Base-by-base conservation (phyloP, 2,329 filamentous ascomycete genomes). In the Aspergillus oerlinghausenensis region DNA sequence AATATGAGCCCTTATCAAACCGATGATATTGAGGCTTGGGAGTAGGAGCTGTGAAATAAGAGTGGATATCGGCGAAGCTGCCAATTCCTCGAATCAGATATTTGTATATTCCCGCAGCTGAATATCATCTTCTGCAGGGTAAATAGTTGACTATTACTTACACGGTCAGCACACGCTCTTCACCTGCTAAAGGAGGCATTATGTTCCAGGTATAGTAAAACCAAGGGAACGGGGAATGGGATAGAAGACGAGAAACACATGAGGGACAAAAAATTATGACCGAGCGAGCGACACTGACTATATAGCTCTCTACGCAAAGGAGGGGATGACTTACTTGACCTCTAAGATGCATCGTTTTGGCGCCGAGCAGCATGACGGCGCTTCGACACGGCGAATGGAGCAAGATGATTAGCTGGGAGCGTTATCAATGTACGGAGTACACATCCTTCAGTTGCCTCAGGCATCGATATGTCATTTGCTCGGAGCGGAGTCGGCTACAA, bases 31-130 rank as follows among this genome's bases (percentile, higher is more conserved):
- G 70, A 45, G 84, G 83, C 56, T 77, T 82, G 40, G 79, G 75
- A 3, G 74, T 75, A 3, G 85, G 85, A 17, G 79, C 74, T 59
- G 79, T 77, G 70, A 87, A 85, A 71, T 82, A 86, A 68, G 84
- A 86, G 69, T 87, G 85, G 45, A 86, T 75, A 67, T 88, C 85
- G 57, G 82, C 81, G 65, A 84, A 87, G 64, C 84, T 88, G 62
- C 11, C 52, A 29, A 50, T 38, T 29, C 10, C 23, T 62, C 51
- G 65, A 58, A 47, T 49, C 54, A 55, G 48, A 42, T 35, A 21
- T 25, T 25, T 50, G 8, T 26, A 45, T 45, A 29, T 21, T 38
- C 32, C 35, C n/a, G 40, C 14, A 26, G 42, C 42, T 59, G 14
- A 6, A 38, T 26, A 47, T 47, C 23, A 26, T 3, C 53, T 50